Conservation (phyloP, 2,329 filamentous ascomycete species). For the Hymenoscyphus infarciens region DNA sequence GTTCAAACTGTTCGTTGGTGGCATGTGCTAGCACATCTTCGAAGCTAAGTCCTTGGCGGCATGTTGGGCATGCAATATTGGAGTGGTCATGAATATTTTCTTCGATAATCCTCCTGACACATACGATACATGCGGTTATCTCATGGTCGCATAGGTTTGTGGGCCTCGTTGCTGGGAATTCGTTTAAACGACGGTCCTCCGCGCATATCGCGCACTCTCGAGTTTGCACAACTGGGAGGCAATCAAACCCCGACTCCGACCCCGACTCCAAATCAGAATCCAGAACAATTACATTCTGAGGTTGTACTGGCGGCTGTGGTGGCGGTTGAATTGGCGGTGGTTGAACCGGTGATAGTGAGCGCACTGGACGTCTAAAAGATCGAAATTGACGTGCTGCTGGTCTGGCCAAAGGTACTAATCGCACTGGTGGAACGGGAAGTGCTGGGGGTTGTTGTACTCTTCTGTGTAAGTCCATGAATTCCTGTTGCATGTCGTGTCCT, state of each 20-base stretch:
- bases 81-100: constrained; percentile 20
- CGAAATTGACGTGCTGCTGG: no score
- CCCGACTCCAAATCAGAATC: neutral
- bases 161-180: neutral
- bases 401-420: no score
- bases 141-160: neutral
- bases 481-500: neutral
- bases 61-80: constrained; percentile 52
- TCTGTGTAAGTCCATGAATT: neutral
- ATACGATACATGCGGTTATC: constrained; percentile 13
- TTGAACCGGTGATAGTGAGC: no score
- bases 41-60: constrained; percentile 42
- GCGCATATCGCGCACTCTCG: neutral
- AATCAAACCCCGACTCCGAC: neutral
- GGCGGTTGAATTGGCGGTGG: neutral
- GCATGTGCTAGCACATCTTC: constrained; percentile 45
- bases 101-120: constrained; percentile 14
- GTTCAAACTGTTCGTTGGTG: constrained; percentile 41
- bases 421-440: no score
- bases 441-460: neutral
- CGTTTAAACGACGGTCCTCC: neutral
- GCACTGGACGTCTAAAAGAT: no score
- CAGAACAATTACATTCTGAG: neutral
- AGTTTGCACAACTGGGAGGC: neutral
- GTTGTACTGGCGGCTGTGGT: neutral